phyloP scores from a whole-genome alignment of 2,329 filamentous ascomycete species.

The Ophiocordyceps polyrhachis-furcata region DNA sequence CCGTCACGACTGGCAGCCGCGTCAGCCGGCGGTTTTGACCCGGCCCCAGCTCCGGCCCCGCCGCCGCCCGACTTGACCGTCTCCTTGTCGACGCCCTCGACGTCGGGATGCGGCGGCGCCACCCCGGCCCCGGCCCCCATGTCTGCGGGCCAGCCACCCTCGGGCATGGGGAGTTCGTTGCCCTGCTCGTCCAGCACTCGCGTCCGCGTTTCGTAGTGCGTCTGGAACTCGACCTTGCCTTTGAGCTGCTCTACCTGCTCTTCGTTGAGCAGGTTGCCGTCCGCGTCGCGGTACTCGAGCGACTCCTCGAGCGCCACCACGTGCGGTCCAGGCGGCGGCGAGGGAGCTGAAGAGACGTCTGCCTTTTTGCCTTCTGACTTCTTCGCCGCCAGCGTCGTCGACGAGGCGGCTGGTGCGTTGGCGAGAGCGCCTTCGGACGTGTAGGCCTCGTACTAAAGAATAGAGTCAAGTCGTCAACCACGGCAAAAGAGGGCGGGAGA shows the following conservation, averaged over 20 bases:
- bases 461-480: too few species aligned
- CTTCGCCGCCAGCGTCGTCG: constrained; percentile 10
- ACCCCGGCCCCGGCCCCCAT: constrained; percentile 18
- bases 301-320: constrained; percentile 51
- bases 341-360: constrained; percentile 25
- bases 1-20: constrained; percentile 34
- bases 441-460: constrained; percentile 29
- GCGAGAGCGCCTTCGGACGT: constrained; percentile 3
- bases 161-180: constrained; percentile 45
- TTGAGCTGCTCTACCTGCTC: constrained; percentile 70
- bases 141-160: constrained; percentile 19
- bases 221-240: constrained; percentile 91
- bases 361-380: not conserved
- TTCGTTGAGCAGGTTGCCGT: constrained; percentile 72
- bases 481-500: not conserved
- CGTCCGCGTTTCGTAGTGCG: constrained; percentile 86
- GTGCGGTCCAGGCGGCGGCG: constrained; percentile 29
- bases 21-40: constrained; percentile 18
- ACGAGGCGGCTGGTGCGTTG: constrained; percentile 11
- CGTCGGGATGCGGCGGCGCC: constrained; percentile 40
- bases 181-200: constrained; percentile 63
- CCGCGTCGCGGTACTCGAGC: constrained; percentile 63
- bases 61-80: constrained; percentile 26
- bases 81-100: constrained; percentile 40
- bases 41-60: constrained; percentile 5